Percentiles rank a stretch among this genome's conserved stretches.
phyloP scores from a whole-genome alignment of 495 filamentous ascomycete genomes.

The Talaromyces thailandensis region DNA sequence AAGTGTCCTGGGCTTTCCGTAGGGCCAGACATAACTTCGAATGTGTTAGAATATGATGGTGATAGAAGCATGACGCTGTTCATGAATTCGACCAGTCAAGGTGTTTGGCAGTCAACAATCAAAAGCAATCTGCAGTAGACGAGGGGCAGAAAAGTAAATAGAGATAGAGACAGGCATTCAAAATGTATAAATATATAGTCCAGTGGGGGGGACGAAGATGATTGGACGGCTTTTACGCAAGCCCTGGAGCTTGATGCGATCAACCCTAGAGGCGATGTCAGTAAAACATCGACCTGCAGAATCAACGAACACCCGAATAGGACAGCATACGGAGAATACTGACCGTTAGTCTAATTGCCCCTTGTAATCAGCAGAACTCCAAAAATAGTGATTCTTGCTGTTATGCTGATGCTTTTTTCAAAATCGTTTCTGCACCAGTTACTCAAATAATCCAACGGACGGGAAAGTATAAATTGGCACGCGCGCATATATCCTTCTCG shows the following conservation, averaged over 20 bases:
- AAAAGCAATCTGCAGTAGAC: not conserved
- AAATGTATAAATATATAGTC: not conserved
- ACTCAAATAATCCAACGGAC: not conserved
- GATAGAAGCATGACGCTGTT: constrained; percentile 2
- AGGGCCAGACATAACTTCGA: constrained; percentile 4
- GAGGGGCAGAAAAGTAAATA: not conserved
- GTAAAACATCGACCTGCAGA: not conserved
- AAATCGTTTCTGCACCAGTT: not conserved
- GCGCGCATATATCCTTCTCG: not conserved
- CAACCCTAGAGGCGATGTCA: not conserved
- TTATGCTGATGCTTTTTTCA: not conserved
- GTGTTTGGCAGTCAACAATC: not conserved
- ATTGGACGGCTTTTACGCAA: not conserved
- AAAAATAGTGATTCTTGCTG: not conserved
- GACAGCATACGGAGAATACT: not conserved
- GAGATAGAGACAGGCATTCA: not conserved
- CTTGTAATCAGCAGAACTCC: not conserved
- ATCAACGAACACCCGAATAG: not conserved
- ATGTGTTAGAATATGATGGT: not conserved
- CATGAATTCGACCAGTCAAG: not conserved
- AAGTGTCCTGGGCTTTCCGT: constrained; percentile 12
- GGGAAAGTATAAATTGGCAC: not conserved
- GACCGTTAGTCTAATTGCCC: not conserved
- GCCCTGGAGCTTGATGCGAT: not conserved
- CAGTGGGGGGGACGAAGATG: not conserved